Evolutionary conservation across 1,284 basidiomycete genomes (phyloP).

Genomic region (Phaffia rhodozyma): DNA sequence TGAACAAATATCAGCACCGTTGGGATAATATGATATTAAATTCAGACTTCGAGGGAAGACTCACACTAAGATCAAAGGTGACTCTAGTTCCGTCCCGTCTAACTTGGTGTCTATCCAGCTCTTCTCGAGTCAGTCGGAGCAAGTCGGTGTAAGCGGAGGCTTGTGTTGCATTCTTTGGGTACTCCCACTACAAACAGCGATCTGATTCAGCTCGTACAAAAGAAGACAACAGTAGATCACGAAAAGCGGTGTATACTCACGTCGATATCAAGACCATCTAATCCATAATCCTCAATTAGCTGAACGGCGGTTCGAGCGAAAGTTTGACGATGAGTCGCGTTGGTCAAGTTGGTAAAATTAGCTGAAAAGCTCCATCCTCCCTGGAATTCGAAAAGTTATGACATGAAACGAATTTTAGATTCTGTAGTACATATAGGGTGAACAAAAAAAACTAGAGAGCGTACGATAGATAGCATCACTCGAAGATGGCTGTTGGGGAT

Average conservation of each 20-base stretch:
- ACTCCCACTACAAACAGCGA: slow-evolving; percentile 39
- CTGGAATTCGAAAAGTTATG: background rate
- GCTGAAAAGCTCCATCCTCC: slow-evolving; percentile 80
- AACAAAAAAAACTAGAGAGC: background rate
- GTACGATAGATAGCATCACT: slow-evolving; percentile 56
- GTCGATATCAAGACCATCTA: slow-evolving; percentile 71
- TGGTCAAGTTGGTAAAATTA: slow-evolving; percentile 43
- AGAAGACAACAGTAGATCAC: background rate
- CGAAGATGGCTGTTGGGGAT: slow-evolving; percentile 49
- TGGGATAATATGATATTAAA: slow-evolving; percentile 38
- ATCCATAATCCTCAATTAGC: slow-evolving; percentile 70
- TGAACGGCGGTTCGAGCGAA: slow-evolving; percentile 63
- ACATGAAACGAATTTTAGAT: too few relatives aligned
- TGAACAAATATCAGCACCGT: too few relatives aligned
- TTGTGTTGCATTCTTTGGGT: slow-evolving; percentile 38
- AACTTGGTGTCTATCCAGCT: slow-evolving; percentile 30
- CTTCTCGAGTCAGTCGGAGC: slow-evolving; percentile 37
- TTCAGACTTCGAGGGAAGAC: slow-evolving; percentile 20
- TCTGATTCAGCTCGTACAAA: background rate
- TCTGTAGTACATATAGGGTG: too few relatives aligned
- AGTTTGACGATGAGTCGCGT: slow-evolving; percentile 45
- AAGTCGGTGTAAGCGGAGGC: slow-evolving; percentile 40
- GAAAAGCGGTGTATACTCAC: slow-evolving; percentile 46
- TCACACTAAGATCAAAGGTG: slow-evolving; percentile 37
- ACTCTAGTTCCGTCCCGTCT: slow-evolving; percentile 26